Percentiles rank a stretch among this genome's conserved stretches.
phyloP scores from a whole-genome alignment of 176 grass and related monocot genomes.

The Raddia guianensis region DNA sequence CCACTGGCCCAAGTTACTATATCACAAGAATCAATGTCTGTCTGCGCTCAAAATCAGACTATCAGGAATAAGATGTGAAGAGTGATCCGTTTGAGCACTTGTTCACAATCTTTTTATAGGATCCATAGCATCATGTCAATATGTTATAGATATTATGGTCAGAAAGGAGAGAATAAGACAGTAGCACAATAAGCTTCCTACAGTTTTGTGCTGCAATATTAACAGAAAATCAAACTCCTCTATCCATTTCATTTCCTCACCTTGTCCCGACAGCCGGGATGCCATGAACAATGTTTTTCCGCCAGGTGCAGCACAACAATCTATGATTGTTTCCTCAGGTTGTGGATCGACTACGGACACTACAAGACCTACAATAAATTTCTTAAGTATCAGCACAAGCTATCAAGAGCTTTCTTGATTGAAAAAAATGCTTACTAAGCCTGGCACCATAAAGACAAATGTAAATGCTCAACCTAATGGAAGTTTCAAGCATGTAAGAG shows the following conservation, averaged over 20 bases:
- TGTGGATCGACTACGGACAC: slow-evolving; percentile 85
- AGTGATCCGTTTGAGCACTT: slow-evolving; percentile 23
- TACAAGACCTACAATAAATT: slow-evolving; percentile 66
- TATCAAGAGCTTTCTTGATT: slow-evolving; percentile 32
- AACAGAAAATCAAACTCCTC: slow-evolving; percentile 27
- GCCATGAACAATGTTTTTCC: slow-evolving; percentile 97
- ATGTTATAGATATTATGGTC: not conserved
- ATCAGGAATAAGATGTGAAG: slow-evolving; percentile 15
- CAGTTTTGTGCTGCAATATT: slow-evolving; percentile 12
- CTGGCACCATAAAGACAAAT: slow-evolving; percentile 19
- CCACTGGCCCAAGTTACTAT: slow-evolving; percentile 1
- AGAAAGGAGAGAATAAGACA: slow-evolving; percentile 16
- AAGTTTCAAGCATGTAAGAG: not conserved
- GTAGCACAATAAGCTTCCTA: slow-evolving; percentile 14
- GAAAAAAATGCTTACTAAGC: slow-evolving; percentile 18
- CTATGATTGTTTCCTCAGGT: slow-evolving; percentile 84
- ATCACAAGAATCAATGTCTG: slow-evolving; percentile 10
- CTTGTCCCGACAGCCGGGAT: slow-evolving; percentile 69
- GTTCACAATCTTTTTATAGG: slow-evolving; percentile 11
- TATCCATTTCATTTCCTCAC: slow-evolving; percentile 42
- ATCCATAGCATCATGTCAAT: not conserved
- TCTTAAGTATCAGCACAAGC: slow-evolving; percentile 32
- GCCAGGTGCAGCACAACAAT: slow-evolving; percentile 95
- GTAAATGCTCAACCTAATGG: slow-evolving; percentile 20
- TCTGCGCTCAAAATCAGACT: slow-evolving; percentile 7